Conservation (phyloP, 805 yeast species). For the Candida caryicola region DNA sequence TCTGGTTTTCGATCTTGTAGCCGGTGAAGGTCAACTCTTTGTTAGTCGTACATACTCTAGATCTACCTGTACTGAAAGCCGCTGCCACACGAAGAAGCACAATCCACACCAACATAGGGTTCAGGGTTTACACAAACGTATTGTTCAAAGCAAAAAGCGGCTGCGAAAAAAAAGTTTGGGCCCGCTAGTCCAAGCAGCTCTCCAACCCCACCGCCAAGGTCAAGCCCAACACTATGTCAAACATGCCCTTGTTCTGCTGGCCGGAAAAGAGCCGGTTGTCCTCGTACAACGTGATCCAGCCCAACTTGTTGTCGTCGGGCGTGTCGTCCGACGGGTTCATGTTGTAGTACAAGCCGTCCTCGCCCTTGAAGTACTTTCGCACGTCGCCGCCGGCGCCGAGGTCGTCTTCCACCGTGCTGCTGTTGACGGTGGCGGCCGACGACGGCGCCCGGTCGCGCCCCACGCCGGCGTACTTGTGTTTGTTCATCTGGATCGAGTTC, state of each 20-base stretch:
- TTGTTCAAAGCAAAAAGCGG: not conserved
- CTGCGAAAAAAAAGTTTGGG: not conserved
- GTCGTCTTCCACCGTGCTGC: slow-evolving; percentile 18
- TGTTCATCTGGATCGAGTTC: slow-evolving; percentile 28
- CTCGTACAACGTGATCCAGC: slow-evolving; percentile 65
- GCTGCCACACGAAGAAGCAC: too few species aligned
- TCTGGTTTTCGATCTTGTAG: slow-evolving; percentile 26
- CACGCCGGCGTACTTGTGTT: not conserved
- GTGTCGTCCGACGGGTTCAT: slow-evolving; percentile 54
- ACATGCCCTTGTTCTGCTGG: slow-evolving; percentile 38
- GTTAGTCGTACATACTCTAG: slow-evolving; percentile 7
- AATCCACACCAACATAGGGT: too few species aligned
- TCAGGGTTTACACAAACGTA: not conserved
- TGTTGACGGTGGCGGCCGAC: slow-evolving; percentile 3
- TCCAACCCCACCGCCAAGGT: slow-evolving; percentile 52
- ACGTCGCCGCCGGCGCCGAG: slow-evolving; percentile 23
- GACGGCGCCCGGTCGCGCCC: not conserved
- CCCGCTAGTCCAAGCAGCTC: slow-evolving; percentile 8
- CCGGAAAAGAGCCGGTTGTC: slow-evolving; percentile 27
- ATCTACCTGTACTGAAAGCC: not conserved
- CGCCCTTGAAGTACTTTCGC: slow-evolving; percentile 39
- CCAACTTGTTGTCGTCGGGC: slow-evolving; percentile 58
- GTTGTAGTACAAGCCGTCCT: slow-evolving; percentile 53
- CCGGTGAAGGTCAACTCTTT: slow-evolving; percentile 19
- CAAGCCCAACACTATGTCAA: slow-evolving; percentile 53